Base-by-base conservation (phyloP, 2,329 filamentous ascomycete species). In the Acrocalymma vagum region DNA sequence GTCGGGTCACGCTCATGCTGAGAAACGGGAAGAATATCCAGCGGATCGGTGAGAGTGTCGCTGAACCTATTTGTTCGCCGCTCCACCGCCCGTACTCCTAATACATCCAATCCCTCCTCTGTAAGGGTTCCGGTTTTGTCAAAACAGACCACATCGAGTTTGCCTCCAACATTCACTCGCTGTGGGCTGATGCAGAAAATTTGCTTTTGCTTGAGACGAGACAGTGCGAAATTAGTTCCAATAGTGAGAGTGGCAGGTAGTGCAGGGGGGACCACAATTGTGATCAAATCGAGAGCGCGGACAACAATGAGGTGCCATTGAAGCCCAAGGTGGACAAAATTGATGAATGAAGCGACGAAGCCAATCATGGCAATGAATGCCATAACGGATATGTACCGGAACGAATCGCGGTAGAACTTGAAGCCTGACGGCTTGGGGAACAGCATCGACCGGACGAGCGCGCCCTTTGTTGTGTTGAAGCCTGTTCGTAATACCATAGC, bases 121-220 rank as follows among this genome's bases (percentile, higher is more conserved):
- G 94, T 99, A 38, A 99, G 75, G 0, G 94, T 99, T n/a, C 94
- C 94, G 1, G 94, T 99, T 73, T 99, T 99, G 73, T 99, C 94
- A 53, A 99, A 99, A 70, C 93, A 96, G 73, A 99, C 88, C 9
- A 97, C 83, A 63, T 99, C 94, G 4, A 99, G 75, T 70, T 97
- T 97, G 33, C 95, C 94, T 11, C 89, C 94, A 5, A 99, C 91
- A 60, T 97, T 99, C 41, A 99, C 93, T 59, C 94, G 83, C 63
- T 99, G 94, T 0, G 95, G 94, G 54, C 93, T 97, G 61, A 97
- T 99, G 63, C 94, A 99, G 64, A 96, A 99, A 24, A 99, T 96
- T 28, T 91, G 82, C 67, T 95, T 92, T 51, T 86, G 83, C 71
- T 91, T 96, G 20, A 99, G 77, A 17, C 94, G 84, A 9, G 83